Base-by-base conservation (phyloP, 2,329 filamentous ascomycete species). In the Clonostachys sp. region DNA sequence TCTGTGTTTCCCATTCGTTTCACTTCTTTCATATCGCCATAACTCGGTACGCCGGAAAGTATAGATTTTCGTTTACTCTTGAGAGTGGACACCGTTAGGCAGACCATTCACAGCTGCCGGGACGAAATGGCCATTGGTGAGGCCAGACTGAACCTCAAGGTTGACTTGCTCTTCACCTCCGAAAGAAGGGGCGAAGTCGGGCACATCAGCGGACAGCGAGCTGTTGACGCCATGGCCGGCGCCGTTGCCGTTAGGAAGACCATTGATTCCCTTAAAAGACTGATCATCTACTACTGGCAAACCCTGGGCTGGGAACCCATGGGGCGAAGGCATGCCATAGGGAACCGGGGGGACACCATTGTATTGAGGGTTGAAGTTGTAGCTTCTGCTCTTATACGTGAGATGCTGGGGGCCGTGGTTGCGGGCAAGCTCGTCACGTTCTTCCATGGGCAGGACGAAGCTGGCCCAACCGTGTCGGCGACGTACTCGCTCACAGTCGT, bases 401-500 rank as follows among this genome's bases (percentile, higher is more conserved):
- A 66, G 40, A 39, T 65, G 71, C 41, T 64, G 62, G 33, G 78
- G 79, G 5, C 91, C 91, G 16, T 86, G 79, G 57, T 87, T 87
- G 61, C 86, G 88, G 38, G 88, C 89, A 17, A 81, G 77, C 40
- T 83, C 75, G 55, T 91, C 83, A 52, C 92, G 85, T 51, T 89
- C 80, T 12, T 84, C 78, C 60, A 84, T 75, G 3, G 81, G 78
- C 49, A 95, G 68, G 17, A 96, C 80, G 75, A 89, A 97, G 54
- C 84, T 81, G 55, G 86, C 77, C 89, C 91, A 96, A 24, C 81
- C 83, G 17, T 89, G 78, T 24, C 80, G 79, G 50, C 83, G 81
- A 45, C 94, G 86, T 42, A 97, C 65, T 41, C 90, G 81, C 63
- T 96, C 90, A 39, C 9, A 17, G 34, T 86, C 84, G 62, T 96